A percentile compares a stretch with the other conserved stretches of the same genome.
These are phyloP conservation scores for Dothideomycetidae sp. DNA, from an alignment of 2,329 filamentous ascomycete genomes.

Conservation along the genomic window DNA sequence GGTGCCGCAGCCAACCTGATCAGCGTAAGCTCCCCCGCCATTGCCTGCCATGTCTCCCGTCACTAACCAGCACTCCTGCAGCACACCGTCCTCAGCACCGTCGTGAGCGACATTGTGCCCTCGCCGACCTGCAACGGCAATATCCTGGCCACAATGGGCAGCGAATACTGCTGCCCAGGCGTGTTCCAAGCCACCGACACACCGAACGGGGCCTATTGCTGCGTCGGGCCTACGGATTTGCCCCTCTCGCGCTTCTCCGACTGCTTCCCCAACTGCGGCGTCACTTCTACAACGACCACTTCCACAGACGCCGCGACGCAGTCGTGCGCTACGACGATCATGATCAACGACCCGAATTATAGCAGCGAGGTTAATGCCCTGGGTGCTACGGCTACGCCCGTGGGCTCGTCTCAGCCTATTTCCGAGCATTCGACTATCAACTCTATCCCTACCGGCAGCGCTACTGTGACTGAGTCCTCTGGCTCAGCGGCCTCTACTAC, in stretches of 20 bases:
- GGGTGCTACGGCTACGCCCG: slow-evolving; percentile 1
- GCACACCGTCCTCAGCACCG: too few species aligned
- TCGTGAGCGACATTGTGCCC: background rate
- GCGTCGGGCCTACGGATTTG: slow-evolving; percentile 2
- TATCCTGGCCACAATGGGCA: slow-evolving; percentile 4
- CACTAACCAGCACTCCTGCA: too few species aligned
- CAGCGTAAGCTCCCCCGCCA: background rate
- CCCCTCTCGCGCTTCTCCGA: slow-evolving; percentile 7
- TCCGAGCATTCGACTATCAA: background rate
- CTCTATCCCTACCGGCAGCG: background rate
- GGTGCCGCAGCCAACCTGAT: background rate
- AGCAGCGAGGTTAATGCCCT: slow-evolving; percentile 8
- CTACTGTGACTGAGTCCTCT: background rate
- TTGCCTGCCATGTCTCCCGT: slow-evolving; percentile 6
- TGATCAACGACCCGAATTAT: slow-evolving; percentile 6
- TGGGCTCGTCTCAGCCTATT: slow-evolving; percentile 1
- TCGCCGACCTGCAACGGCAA: slow-evolving; percentile 6
- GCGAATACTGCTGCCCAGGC: slow-evolving; percentile 7
- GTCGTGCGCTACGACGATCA: slow-evolving; percentile 6
- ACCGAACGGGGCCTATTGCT: slow-evolving; percentile 1
- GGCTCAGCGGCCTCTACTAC: background rate
- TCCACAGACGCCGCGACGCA: slow-evolving; percentile 2
- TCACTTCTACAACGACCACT: background rate
- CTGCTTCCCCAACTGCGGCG: slow-evolving; percentile 6
- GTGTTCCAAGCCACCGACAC: slow-evolving; percentile 3